phyloP scores from a whole-genome alignment of 768 basidiomycete genomes.

The Lactarius quietus region DNA sequence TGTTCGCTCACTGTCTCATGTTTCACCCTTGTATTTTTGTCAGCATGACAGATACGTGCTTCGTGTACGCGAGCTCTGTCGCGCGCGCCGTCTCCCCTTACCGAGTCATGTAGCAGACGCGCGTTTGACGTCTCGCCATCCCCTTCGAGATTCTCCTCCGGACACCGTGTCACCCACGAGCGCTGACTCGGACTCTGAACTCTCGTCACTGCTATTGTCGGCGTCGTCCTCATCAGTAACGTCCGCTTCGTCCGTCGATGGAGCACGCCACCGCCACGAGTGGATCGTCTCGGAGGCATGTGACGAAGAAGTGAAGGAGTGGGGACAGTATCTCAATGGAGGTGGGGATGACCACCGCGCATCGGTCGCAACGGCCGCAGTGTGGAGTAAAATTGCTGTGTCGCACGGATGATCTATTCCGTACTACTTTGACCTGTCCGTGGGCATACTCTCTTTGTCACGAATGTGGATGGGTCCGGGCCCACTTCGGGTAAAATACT shows the following conservation, averaged over 20 bases:
- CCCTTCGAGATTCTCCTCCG: not conserved
- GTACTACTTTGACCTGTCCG: not conserved
- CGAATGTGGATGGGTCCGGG: not conserved
- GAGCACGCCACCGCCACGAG: not conserved
- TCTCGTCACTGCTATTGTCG: constrained; percentile 1
- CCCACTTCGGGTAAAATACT: not conserved
- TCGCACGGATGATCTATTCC: not conserved
- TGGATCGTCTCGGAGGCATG: constrained; percentile 13
- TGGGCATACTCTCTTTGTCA: not conserved
- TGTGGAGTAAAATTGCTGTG: not conserved
- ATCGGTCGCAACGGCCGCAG: not conserved
- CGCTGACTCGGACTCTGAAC: not conserved
- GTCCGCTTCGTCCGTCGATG: not conserved
- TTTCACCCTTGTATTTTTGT: not conserved
- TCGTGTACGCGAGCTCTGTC: constrained; percentile 15
- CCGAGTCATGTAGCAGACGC: constrained; percentile 3
- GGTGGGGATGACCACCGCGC: not conserved
- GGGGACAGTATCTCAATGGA: constrained; percentile 11
- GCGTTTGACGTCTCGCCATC: not conserved
- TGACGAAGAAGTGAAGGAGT: constrained; percentile 16
- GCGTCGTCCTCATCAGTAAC: not conserved
- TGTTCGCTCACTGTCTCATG: not conserved
- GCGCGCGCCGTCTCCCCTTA: not conserved
- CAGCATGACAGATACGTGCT: constrained; percentile 13
- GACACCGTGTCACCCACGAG: not conserved